A percentile compares a stretch with the other conserved stretches of the same genome.
Evolutionary conservation across 2,329 filamentous ascomycete species (phyloP).

Genomic region (Diplodia sapinea): DNA sequence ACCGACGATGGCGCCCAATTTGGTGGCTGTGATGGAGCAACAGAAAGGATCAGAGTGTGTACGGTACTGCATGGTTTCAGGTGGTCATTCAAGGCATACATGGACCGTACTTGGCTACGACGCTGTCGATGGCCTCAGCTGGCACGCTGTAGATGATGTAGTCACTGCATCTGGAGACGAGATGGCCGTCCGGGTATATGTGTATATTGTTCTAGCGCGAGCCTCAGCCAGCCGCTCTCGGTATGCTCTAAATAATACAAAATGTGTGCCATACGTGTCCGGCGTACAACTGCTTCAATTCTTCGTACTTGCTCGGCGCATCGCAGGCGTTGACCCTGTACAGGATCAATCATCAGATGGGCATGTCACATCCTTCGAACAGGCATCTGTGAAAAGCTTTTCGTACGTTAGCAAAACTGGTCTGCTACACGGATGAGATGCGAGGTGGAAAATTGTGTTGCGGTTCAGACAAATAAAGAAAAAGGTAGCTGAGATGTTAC

Average conservation of each 20-base stretch:
- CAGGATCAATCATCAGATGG: conserved; percentile 40
- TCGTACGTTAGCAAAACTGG: conserved; percentile 32
- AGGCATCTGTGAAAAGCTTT: conserved; percentile 35
- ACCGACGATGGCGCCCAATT: conserved; percentile 91
- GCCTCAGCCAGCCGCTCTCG: conserved; percentile 51
- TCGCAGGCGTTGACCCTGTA: conserved; percentile 93
- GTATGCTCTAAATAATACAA: conserved; percentile 36
- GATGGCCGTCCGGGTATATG: conserved; percentile 91
- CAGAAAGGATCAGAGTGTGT: conserved; percentile 21
- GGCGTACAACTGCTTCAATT: conserved; percentile 79
- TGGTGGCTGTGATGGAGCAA: conserved; percentile 70
- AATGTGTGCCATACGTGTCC: conserved; percentile 73
- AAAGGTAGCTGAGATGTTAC: conserved; percentile 99
- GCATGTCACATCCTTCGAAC: conserved; percentile 1
- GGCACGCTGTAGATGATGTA: conserved; percentile 99
- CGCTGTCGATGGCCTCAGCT: conserved; percentile 83
- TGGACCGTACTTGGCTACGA: conserved; percentile 88
- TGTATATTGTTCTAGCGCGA: conserved; percentile 74
- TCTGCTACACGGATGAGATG: not conserved
- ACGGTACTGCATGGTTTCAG: conserved; percentile 14
- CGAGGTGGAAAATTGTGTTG: not conserved
- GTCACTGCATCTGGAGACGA: conserved; percentile 94
- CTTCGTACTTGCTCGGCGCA: conserved; percentile 84
- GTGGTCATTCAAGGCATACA: conserved; percentile 66
- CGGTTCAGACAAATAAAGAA: conserved; percentile 78